Conservation (phyloP, 2,329 filamentous ascomycete species). For the Erysiphe pulchra region DNA sequence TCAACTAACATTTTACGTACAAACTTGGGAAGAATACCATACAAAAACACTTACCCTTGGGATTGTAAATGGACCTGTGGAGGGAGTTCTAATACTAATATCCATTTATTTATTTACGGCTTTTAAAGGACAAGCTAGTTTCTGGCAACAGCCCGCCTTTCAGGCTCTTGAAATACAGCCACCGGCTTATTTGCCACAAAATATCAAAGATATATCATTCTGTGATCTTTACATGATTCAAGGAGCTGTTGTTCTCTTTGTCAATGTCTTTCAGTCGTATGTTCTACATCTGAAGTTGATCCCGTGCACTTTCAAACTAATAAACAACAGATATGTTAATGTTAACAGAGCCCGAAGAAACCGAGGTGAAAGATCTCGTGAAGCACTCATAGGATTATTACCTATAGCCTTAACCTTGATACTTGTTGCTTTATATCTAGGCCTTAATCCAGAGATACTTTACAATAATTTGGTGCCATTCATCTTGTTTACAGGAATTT, state of each 20-base stretch:
- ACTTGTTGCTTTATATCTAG: slow-evolving; percentile 53
- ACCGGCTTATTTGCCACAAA: slow-evolving; percentile 35
- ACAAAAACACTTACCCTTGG: slow-evolving; percentile 87
- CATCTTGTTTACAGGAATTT: slow-evolving; percentile 59
- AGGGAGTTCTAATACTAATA: slow-evolving; percentile 70
- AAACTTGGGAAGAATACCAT: slow-evolving; percentile 98
- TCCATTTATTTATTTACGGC: slow-evolving; percentile 64
- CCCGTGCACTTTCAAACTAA: neutral
- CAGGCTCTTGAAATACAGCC: slow-evolving; percentile 48
- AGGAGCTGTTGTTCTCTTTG: slow-evolving; percentile 53
- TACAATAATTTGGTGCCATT: slow-evolving; percentile 72
- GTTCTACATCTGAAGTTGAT: slow-evolving; percentile 2
- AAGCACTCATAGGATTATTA: slow-evolving; percentile 56
- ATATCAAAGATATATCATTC: slow-evolving; percentile 57
- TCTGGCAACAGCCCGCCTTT: slow-evolving; percentile 70
- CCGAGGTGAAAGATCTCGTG: slow-evolving; percentile 43
- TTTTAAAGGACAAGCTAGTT: slow-evolving; percentile 62
- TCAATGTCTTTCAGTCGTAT: slow-evolving; percentile 53
- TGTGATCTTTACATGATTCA: slow-evolving; percentile 85
- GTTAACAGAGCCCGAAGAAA: slow-evolving; percentile 60
- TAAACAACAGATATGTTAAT: slow-evolving; percentile 35
- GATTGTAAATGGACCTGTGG: slow-evolving; percentile 78
- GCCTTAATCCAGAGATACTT: slow-evolving; percentile 63
- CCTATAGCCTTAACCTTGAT: slow-evolving; percentile 62
- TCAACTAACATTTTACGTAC: slow-evolving; percentile 88